Evolutionary conservation across 208 protist genomes (phyloP).

Genomic region (Trypanosoma rangeli): DNA sequence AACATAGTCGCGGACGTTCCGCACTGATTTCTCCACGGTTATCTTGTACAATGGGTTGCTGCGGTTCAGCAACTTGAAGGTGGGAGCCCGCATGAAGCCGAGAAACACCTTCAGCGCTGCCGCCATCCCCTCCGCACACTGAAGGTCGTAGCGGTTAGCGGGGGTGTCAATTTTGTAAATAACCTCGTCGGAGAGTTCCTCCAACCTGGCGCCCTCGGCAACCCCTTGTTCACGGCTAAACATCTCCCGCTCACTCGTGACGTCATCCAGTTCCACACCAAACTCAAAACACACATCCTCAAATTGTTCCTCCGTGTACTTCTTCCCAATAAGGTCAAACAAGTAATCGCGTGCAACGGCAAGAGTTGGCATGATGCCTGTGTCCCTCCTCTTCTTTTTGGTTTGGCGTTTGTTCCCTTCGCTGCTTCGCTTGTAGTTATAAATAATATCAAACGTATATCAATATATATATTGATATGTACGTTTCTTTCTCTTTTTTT

Average conservation of each 20-base stretch:
- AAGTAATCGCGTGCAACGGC: constrained; percentile 76
- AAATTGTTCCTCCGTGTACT: constrained; percentile 94
- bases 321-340: constrained; percentile 70
- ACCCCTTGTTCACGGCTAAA: constrained; percentile 85
- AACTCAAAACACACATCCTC: constrained; percentile 98
- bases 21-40: constrained; percentile 79
- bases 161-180: constrained; percentile 99
- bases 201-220: constrained; percentile 20
- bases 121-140: constrained; percentile 94
- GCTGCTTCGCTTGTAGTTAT: too few relatives aligned
- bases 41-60: constrained; percentile 78
- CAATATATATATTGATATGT: neutral
- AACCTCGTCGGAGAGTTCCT: constrained; percentile 84
- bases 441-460: neutral
- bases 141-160: constrained; percentile 98
- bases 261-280: constrained; percentile 98
- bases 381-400: constrained; percentile 21
- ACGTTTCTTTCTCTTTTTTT: neutral
- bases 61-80: constrained; percentile 63
- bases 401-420: neutral
- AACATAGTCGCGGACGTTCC: constrained; percentile 94
- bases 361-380: constrained; percentile 81
- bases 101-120: constrained; percentile 91
- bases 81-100: constrained; percentile 57
- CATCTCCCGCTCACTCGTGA: constrained; percentile 96